Evolutionary conservation across 2,329 filamentous ascomycete genomes (phyloP).

Genomic region (Davidsoniella australis): DNA sequence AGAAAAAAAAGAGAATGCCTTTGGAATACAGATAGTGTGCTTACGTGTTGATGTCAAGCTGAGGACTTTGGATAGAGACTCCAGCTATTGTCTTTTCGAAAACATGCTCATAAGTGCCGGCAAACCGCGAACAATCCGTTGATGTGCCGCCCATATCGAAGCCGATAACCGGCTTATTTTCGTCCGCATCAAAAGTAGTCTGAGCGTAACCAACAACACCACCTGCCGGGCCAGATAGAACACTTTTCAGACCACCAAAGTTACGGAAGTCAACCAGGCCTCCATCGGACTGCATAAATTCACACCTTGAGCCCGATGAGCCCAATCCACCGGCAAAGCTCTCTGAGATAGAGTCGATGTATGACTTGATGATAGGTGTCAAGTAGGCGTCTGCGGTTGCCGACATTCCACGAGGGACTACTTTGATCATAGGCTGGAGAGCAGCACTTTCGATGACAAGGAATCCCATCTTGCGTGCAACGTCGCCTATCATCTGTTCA

Average conservation of each 20-base stretch:
- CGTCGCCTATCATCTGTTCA: conserved; percentile 56
- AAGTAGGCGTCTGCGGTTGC: conserved; percentile 28
- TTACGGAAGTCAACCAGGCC: conserved; percentile 55
- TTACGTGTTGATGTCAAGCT: conserved; percentile 76
- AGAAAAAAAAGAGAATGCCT: not conserved
- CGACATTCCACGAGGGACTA: conserved; percentile 27
- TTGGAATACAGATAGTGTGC: not conserved
- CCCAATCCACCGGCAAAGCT: conserved; percentile 64
- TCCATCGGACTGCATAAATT: conserved; percentile 89
- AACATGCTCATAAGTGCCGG: conserved; percentile 78
- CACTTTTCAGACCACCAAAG: conserved; percentile 72
- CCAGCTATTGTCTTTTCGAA: conserved; percentile 89
- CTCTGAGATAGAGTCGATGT: conserved; percentile 23
- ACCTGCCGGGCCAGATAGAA: conserved; percentile 79
- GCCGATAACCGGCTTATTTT: conserved; percentile 72
- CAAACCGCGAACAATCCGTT: conserved; percentile 80
- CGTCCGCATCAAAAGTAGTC: conserved; percentile 72
- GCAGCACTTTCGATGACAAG: conserved; percentile 17
- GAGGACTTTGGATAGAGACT: conserved; percentile 84
- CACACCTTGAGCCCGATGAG: conserved; percentile 68
- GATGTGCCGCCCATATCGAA: conserved; percentile 77
- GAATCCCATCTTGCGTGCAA: conserved; percentile 61
- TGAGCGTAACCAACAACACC: conserved; percentile 86
- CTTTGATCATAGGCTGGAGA: conserved; percentile 27
- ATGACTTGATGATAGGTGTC: conserved; percentile 25